Conservation (phyloP, 2,329 filamentous ascomycete genomes). For the Torrubiellomyces zombiae region DNA sequence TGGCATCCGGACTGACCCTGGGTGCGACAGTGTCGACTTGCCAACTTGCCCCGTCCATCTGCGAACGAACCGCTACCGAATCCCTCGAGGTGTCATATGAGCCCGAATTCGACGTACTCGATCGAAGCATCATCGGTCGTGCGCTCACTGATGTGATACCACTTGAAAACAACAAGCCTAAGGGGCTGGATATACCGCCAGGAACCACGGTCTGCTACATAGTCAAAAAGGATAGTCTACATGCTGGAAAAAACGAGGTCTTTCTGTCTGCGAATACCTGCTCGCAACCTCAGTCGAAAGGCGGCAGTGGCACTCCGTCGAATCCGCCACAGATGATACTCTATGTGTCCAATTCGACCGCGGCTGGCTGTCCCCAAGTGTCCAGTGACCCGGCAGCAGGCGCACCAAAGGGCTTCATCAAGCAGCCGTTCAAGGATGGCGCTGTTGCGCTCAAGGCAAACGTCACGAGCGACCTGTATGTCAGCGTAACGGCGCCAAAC, state of each 20-base stretch:
- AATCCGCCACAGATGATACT: slow-evolving; percentile 57
- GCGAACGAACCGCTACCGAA: background rate
- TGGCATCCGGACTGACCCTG: too few species aligned
- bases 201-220: slow-evolving; percentile 38
- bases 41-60: too few species aligned
- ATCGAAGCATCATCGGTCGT: slow-evolving; percentile 46
- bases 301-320: slow-evolving; percentile 1
- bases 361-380: slow-evolving; percentile 12
- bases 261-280: slow-evolving; percentile 84
- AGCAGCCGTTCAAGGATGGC: slow-evolving; percentile 41
- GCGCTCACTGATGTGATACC: slow-evolving; percentile 32
- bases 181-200: slow-evolving; percentile 39
- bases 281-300: slow-evolving; percentile 40
- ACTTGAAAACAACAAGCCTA: slow-evolving; percentile 47
- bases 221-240: slow-evolving; percentile 14
- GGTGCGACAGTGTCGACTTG: too few species aligned
- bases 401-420: slow-evolving; percentile 13
- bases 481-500: slow-evolving; percentile 58
- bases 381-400: slow-evolving; percentile 8
- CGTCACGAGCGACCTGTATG: slow-evolving; percentile 51
- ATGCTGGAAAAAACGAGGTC: slow-evolving; percentile 29
- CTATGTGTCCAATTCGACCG: slow-evolving; percentile 48
- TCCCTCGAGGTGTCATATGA: slow-evolving; percentile 28
- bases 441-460: slow-evolving; percentile 49
- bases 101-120: slow-evolving; percentile 43